These are phyloP conservation scores for Phyllosticta capitalensis DNA, from an alignment of 2,329 filamentous ascomycete species.

Conservation along the genomic window DNA sequence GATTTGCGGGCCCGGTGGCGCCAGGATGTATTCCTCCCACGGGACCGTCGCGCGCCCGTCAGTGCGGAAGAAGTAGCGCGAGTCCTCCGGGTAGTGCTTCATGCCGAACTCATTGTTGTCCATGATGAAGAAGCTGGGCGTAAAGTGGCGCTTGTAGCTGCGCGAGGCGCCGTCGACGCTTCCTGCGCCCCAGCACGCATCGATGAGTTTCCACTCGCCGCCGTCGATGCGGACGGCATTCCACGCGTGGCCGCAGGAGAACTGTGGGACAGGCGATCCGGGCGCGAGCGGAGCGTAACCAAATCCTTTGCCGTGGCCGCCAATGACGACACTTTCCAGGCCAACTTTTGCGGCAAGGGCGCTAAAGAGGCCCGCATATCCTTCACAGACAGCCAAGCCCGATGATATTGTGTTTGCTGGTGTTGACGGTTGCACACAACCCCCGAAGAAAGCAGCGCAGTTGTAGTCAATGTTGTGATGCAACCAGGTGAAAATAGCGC, in stretches of 20 bases:
- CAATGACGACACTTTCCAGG: constrained; percentile 63
- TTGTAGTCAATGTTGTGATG: constrained; percentile 92
- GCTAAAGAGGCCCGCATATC: constrained; percentile 76
- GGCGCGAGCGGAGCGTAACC: constrained; percentile 56
- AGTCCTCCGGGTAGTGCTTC: constrained; percentile 67
- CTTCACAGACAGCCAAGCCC: constrained; percentile 82
- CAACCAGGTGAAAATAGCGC: constrained; percentile 88
- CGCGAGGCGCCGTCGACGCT: constrained; percentile 45
- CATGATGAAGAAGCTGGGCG: constrained; percentile 50
- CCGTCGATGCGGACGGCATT: constrained; percentile 83
- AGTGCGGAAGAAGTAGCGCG: constrained; percentile 59
- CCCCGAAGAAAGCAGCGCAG: constrained; percentile 65
- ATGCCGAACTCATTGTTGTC: constrained; percentile 73
- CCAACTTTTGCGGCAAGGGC: constrained; percentile 71
- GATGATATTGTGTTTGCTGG: constrained; percentile 64
- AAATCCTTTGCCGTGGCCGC: constrained; percentile 79
- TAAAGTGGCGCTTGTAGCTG: constrained; percentile 60
- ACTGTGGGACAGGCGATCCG: constrained; percentile 56
- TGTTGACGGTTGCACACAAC: constrained; percentile 55
- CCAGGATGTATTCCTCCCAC: constrained; percentile 77
- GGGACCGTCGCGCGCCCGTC: constrained; percentile 54
- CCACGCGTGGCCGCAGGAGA: constrained; percentile 70
- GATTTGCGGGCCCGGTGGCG: constrained; percentile 39
- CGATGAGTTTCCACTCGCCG: constrained; percentile 83
- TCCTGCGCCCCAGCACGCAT: constrained; percentile 89